These are phyloP conservation scores for Apiospora hydei DNA, from an alignment of 2,329 filamentous ascomycete species.

Conservation along the genomic window DNA sequence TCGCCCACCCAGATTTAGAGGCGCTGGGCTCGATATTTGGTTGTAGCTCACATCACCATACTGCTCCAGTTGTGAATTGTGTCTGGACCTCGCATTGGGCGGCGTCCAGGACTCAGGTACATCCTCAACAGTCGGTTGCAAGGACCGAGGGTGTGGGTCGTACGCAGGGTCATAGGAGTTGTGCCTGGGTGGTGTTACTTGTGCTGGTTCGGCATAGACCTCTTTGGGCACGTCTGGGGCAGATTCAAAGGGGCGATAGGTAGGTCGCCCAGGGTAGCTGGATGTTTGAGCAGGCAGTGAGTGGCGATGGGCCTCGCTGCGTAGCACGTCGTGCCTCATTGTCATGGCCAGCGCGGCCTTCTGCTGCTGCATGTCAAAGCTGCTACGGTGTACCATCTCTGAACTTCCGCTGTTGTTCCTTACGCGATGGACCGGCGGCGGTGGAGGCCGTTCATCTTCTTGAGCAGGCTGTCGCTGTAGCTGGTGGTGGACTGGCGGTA, in stretches of 20 bases:
- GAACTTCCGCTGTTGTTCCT: slow-evolving; percentile 53
- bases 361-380: slow-evolving; percentile 50
- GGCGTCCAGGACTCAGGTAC: slow-evolving; percentile 60
- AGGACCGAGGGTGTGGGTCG: slow-evolving; percentile 55
- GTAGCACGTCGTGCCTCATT: slow-evolving; percentile 66
- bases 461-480: slow-evolving; percentile 46
- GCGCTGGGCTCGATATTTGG: slow-evolving; percentile 50
- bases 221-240: slow-evolving; percentile 48
- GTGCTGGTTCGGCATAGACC: slow-evolving; percentile 45
- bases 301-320: slow-evolving; percentile 63
- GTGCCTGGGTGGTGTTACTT: slow-evolving; percentile 51
- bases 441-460: slow-evolving; percentile 57
- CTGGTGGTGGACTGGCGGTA: slow-evolving; percentile 31
- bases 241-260: slow-evolving; percentile 60
- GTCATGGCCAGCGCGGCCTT: slow-evolving; percentile 56
- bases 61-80: slow-evolving; percentile 36
- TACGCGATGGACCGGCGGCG: slow-evolving; percentile 62
- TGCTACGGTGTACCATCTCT: slow-evolving; percentile 47
- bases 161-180: slow-evolving; percentile 59
- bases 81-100: slow-evolving; percentile 36
- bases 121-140: slow-evolving; percentile 71
- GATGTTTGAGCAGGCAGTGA: slow-evolving; percentile 49
- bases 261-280: slow-evolving; percentile 60
- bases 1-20: slow-evolving; percentile 51
- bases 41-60: slow-evolving; percentile 52